Percentiles rank a stretch among this genome's conserved stretches.
These are phyloP conservation scores for Suhomyces ambrosiae DNA, from an alignment of 1,139 yeast genomes.

Conservation along the genomic window DNA sequence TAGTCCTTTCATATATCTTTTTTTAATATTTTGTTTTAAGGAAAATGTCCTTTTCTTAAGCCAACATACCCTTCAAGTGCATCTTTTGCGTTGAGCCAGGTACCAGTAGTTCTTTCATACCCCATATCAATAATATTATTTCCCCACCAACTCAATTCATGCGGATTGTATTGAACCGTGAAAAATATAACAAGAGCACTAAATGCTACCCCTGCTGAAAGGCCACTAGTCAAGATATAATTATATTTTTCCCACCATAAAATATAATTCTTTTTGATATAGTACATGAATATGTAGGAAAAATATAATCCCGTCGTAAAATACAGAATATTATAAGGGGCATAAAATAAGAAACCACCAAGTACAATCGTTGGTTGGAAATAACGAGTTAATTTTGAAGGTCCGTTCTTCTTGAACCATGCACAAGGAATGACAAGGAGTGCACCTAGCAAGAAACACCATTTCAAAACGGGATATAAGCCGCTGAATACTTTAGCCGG, in stretches of 20 bases:
- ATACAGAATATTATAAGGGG: constrained; percentile 60
- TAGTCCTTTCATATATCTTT: background rate
- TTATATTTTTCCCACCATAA: constrained; percentile 69
- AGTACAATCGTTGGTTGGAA: constrained; percentile 53
- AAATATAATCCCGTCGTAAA: constrained; percentile 53
- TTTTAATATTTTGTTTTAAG: constrained; percentile 21
- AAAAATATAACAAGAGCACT: constrained; percentile 57
- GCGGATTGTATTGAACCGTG: constrained; percentile 50
- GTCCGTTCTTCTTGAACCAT: constrained; percentile 37
- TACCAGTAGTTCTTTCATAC: constrained; percentile 39
- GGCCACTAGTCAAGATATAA: constrained; percentile 55
- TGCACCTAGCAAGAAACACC: constrained; percentile 58
- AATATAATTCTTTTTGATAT: constrained; percentile 48
- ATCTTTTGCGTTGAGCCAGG: constrained; percentile 35
- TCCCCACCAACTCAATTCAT: constrained; percentile 60
- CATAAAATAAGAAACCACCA: constrained; percentile 48
- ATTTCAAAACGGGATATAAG: constrained; percentile 51
- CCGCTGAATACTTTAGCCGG: constrained; percentile 57
- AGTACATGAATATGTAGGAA: constrained; percentile 54
- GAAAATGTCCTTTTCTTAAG: constrained; percentile 40
- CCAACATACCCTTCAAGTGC: constrained; percentile 52
- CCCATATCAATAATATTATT: constrained; percentile 48
- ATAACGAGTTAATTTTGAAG: constrained; percentile 31
- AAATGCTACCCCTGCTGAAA: constrained; percentile 63
- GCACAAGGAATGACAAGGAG: constrained; percentile 46